Percentiles rank a stretch among this genome's conserved stretches.
Conservation (phyloP, 2,329 filamentous ascomycete species). For the Leptographium flavum region DNA sequence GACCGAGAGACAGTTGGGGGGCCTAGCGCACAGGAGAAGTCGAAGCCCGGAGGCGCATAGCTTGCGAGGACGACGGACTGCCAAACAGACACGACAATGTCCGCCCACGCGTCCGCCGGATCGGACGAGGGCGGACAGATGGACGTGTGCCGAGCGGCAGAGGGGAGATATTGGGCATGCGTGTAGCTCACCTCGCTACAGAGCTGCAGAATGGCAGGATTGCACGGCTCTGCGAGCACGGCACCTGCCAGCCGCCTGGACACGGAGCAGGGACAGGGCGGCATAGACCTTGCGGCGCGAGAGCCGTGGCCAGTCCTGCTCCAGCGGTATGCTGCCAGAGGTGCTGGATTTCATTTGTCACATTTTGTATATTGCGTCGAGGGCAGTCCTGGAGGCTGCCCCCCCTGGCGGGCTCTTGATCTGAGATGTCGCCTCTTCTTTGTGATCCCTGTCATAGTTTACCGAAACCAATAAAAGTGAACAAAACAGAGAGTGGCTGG, state of each 20-base stretch:
- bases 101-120: not conserved
- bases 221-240: not conserved
- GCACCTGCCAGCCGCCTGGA: conserved; percentile 27
- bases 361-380: conserved; percentile 17
- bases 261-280: conserved; percentile 21
- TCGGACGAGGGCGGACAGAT: not conserved
- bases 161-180: not conserved
- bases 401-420: conserved; percentile 15
- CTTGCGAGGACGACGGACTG: not conserved
- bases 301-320: not conserved
- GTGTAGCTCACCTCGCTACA: conserved; percentile 5
- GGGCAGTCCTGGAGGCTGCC: conserved; percentile 27
- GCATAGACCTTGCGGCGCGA: not conserved
- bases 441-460: conserved; percentile 19
- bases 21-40: not conserved
- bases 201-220: not conserved
- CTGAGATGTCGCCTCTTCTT: conserved; percentile 1
- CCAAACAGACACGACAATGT: not conserved
- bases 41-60: not conserved
- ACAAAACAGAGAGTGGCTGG: conserved; percentile 1
- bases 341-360: conserved; percentile 7
- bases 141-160: not conserved
- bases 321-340: not conserved
- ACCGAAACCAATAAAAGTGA: conserved; percentile 19
- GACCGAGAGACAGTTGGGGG: not conserved